These are phyloP conservation scores for Hypholoma fasciculare DNA, from an alignment of 768 basidiomycete species.

Conservation along the genomic window DNA sequence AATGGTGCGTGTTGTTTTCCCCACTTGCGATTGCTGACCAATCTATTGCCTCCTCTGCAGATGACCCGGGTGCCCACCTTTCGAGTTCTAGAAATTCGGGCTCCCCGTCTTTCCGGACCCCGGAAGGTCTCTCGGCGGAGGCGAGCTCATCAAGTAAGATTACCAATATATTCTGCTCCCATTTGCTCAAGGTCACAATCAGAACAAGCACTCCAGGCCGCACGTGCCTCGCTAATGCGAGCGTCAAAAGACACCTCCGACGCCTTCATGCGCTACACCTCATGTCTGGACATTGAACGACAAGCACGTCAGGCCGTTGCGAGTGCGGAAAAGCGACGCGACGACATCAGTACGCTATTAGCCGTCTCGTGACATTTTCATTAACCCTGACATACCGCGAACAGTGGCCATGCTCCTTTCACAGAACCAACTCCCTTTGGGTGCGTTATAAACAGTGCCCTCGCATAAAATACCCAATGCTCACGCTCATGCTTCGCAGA, in stretches of 20 bases:
- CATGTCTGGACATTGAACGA: conserved; percentile 65
- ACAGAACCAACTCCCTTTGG: conserved; percentile 41
- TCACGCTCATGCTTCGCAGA: conserved; percentile 28
- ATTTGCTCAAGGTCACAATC: conserved; percentile 19
- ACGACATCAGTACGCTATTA: conserved; percentile 52
- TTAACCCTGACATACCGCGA: conserved; percentile 12
- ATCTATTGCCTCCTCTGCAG: conserved; percentile 3
- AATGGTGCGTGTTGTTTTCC: conserved; percentile 26
- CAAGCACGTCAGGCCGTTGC: conserved; percentile 65
- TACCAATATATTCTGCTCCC: conserved; percentile 8
- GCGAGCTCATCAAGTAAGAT: conserved; percentile 60
- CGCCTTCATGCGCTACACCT: conserved; percentile 67
- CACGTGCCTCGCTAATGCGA: conserved; percentile 57
- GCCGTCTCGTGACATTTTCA: conserved; percentile 6
- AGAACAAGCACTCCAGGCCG: conserved; percentile 65
- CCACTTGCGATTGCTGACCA: background rate
- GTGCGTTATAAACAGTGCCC: conserved; percentile 17
- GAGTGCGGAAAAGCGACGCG: conserved; percentile 68
- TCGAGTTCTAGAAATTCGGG: conserved; percentile 44
- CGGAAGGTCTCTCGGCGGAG: conserved; percentile 57
- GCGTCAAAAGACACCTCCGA: conserved; percentile 75
- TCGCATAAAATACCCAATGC: conserved; percentile 11
- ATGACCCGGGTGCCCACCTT: conserved; percentile 26
- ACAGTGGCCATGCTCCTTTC: conserved; percentile 48
- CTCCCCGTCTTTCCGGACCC: conserved; percentile 50